Base-by-base conservation (phyloP, 805 yeast species). In the Grigorovia yakushimaensis region DNA sequence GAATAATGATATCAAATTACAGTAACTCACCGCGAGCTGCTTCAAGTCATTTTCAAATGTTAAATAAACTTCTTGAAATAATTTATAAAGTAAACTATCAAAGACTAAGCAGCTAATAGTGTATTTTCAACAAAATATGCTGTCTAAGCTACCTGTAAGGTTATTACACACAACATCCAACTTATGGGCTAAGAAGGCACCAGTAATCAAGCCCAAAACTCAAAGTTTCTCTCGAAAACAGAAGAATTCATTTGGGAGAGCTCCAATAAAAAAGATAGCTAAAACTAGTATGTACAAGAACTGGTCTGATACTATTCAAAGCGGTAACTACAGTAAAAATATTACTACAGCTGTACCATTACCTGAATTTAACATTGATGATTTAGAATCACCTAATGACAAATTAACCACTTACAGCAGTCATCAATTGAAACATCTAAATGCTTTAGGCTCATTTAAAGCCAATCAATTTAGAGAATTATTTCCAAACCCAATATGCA, bases 381-480 rank as follows among this genome's bases (percentile, higher is more conserved):
- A 42, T 9, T 50, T 41, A 24, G 50, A 54, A 3, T 24, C 54
- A 9, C 42, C 47, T 2, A 22, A 54, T 23, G 62, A 68, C 46
- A 53, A 63, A 10, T 67, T 76, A 20, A 61, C 66, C 6, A 61
- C 63, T 35, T 85, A 72, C 63, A 65, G 71, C 15, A 58, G 67
- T 1, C 58, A 60, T 13, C 69, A 72, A 17, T 67, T 74, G 49
- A 61, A 67, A 47, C 65, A 67, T 42, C 67, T 86, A 51, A 65
- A 67, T 33, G 69, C 71, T 39, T 63, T 81, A 47, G 89, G 88
- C 20, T 67, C 83, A 0, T 84, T 84, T 66, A 77, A 78, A 55
- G 79, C 79, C 51, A 72, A 71, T 53, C 95, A 87, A 64, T 78
- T 73, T 60, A 75, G 78, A 54, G 95, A 86, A 62, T 58, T 83